Base-by-base conservation (phyloP, 176 grass and related monocot species). In the Triticum timopheevii region DNA sequence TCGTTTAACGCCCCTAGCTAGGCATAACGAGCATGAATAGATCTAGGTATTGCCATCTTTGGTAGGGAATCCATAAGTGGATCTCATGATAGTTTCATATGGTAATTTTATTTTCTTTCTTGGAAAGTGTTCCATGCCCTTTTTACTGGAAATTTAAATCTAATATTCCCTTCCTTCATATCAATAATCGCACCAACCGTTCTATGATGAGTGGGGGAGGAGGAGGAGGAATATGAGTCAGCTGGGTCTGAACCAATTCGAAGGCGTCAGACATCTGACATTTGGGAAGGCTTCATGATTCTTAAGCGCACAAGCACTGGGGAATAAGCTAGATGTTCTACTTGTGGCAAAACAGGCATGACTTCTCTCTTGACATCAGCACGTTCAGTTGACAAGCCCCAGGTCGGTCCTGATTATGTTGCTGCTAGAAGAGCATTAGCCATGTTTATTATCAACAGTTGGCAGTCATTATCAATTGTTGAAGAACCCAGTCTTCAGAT, bases 281-380 rank as follows among this genome's bases (percentile, higher is more conserved):
- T 88, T 78, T 88, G 80, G 86, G 31, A 88, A 77, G 71, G 64
- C 35, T 83, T 77, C 73, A 59, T 6, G 64, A 82, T 82, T 7
- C 61, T 87, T 5, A 42, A 44, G 13, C 7, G 36, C 35, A 23
- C 8, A 39, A 25, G 20, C 20, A 38, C 6, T 73, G 13, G 24
- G 78, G 39, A 45, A 44, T 80, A 15, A 19, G 36, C 38, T 50
- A 66, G 31, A 81, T 69, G 64, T 28, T n/a, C 61, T 69, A 11
- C 19, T 4, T 82, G 80, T 69, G n/a, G n/a, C 10, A 82, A 3
- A 50, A 30, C 47, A 24, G 23, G 25, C 25, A 56, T 34, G 10
- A 58, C 5, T 69, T 82, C 61, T 88, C 24, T 68, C 36, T 33
- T 67, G 45, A 52, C 3, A 25, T 7, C 40, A n/a, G 13, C 13